phyloP scores from a whole-genome alignment of 306 rosid species.

The Biancaea sappan region DNA sequence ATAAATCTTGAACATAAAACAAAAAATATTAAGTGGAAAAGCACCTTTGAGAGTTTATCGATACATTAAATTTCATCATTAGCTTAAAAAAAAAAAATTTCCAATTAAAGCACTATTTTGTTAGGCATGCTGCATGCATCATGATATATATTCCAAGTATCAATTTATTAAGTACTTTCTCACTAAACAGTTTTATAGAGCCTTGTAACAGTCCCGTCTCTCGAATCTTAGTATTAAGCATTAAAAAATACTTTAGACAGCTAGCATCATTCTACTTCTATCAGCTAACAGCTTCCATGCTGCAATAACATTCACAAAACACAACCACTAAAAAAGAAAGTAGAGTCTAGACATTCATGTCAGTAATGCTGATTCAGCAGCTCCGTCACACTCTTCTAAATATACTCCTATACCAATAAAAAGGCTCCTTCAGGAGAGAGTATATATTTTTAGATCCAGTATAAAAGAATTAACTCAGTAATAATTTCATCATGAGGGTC shows the following conservation, averaged over 20 bases:
- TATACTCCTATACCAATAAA: background rate
- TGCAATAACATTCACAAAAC: background rate
- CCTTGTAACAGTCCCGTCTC: background rate
- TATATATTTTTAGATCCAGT: background rate
- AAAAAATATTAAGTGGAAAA: background rate
- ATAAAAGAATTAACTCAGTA: background rate
- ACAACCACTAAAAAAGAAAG: background rate
- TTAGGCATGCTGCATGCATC: background rate
- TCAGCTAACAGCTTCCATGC: background rate
- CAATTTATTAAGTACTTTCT: background rate
- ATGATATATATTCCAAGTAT: background rate
- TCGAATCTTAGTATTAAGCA: background rate
- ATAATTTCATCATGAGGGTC: background rate
- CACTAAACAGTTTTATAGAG: background rate
- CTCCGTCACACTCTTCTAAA: conserved; percentile 1
- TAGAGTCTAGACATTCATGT: background rate
- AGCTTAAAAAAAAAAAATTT: background rate
- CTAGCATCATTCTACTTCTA: background rate
- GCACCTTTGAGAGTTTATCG: background rate
- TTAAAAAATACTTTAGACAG: background rate
- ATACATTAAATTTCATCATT: background rate
- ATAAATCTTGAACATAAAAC: background rate
- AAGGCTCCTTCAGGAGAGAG: background rate
- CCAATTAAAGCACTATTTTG: background rate
- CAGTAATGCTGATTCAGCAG: background rate